These are phyloP conservation scores for Cucurbita pepo DNA, from an alignment of 306 rosid species.

Conservation along the genomic window DNA sequence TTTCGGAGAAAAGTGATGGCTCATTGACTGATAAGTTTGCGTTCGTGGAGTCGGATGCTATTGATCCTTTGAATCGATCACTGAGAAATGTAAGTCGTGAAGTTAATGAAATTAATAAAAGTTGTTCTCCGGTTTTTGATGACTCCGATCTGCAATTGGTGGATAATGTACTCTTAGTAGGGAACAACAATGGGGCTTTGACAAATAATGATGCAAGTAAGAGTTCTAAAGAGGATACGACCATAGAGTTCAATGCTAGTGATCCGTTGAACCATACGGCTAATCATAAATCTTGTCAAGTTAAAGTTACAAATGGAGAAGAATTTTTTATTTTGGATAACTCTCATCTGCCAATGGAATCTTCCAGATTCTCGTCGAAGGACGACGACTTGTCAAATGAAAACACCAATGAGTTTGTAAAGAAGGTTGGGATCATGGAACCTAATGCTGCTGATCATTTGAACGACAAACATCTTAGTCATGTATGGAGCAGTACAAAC, in stretches of 20 bases:
- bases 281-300: not conserved
- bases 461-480: conserved; percentile 14
- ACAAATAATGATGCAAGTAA: not conserved
- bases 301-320: not conserved
- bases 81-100: not conserved
- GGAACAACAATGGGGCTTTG: not conserved
- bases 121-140: not conserved
- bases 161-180: not conserved
- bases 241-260: not conserved
- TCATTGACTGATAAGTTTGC: not conserved
- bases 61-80: not conserved
- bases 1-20: not conserved
- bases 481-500: conserved; percentile 7
- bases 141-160: not conserved
- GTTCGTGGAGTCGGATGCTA: not conserved
- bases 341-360: not conserved
- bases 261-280: not conserved
- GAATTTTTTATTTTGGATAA: not conserved
- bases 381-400: conserved; percentile 11
- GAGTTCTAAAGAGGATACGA: not conserved
- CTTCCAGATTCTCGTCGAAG: not conserved
- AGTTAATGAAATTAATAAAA: not conserved
- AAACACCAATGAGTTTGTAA: conserved; percentile 9
- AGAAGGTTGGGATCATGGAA: not conserved
- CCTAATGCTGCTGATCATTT: conserved; percentile 15